Evolutionary conservation across 2,329 filamentous ascomycete species (phyloP).

Genomic region (Botrytis hyacinthi): DNA sequence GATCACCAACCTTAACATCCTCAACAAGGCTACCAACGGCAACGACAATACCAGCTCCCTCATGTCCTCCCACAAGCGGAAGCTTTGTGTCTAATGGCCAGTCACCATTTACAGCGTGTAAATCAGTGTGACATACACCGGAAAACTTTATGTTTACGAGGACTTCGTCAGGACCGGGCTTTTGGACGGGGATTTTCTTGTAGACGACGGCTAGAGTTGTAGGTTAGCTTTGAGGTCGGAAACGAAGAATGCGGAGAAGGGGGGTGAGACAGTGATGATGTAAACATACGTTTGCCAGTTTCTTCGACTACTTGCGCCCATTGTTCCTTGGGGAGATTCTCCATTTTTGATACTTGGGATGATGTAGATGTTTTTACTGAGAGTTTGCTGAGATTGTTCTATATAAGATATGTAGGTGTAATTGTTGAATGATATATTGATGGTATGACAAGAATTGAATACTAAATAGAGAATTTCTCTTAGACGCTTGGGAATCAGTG

Average conservation of each 20-base stretch:
- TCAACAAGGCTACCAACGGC: constrained; percentile 72
- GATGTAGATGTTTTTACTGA: not conserved
- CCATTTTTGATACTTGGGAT: constrained; percentile 28
- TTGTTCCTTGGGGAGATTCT: constrained; percentile 73
- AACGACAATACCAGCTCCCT: constrained; percentile 80
- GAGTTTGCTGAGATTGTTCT: not conserved
- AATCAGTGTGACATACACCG: constrained; percentile 87
- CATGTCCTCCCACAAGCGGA: constrained; percentile 79
- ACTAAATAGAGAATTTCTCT: not conserved
- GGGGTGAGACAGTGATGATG: constrained; percentile 14
- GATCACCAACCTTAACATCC: constrained; percentile 77
- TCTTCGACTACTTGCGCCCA: constrained; percentile 90
- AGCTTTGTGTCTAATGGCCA: constrained; percentile 84
- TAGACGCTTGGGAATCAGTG: not conserved
- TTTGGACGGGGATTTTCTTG: constrained; percentile 78
- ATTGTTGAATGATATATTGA: not conserved
- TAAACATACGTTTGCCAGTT: constrained; percentile 63
- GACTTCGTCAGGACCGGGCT: constrained; percentile 84
- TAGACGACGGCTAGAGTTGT: constrained; percentile 55
- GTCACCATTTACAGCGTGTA: constrained; percentile 80
- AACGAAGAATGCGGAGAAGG: not conserved
- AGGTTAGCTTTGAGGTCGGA: not conserved
- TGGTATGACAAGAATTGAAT: not conserved
- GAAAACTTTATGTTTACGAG: constrained; percentile 89
- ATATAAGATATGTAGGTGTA: not conserved